Evolutionary conservation across 768 basidiomycete species (phyloP), one percentile per base, ranked within the genome.

Genomic region (Russula sp.): DNA sequence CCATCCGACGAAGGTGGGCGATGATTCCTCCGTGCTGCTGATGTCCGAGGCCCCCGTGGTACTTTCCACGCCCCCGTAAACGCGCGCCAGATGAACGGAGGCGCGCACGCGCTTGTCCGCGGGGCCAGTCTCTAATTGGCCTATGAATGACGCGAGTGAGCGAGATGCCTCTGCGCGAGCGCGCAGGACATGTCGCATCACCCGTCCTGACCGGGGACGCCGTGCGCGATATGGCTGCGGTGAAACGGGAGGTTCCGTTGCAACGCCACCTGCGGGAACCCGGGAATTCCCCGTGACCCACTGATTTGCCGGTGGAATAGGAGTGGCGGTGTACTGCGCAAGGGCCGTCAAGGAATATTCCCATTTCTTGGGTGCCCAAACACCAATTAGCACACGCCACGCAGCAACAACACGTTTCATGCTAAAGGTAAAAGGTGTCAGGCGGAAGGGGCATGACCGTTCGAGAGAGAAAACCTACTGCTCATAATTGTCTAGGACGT

Each of bases 371-470:
- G 95, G 94, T 0, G 83, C 82, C 97, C 97, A 98, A 14, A 98
- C 85, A 8, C 95, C 97, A 67, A 98, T 84, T 16, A 99, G 83
- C n/a, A 97, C 86, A 59, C 93, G 87, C 94, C 96, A 99, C n/a
- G 94, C 87, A 6, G 95, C 92, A 20, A 89, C 80, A 54, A 96
- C 82, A 48, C 90, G 90, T 75, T 94, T 96, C 55, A 86, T 84
- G 34, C 94, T 67, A 57, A 56, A 57, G 38, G 38, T 1, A 57
- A 65, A 44, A 63, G 26, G n/a, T 5, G 52, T 46, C 61, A 62
- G 62, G 63, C 56, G 57, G 53, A 62, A 18, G 54, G 62, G 30
- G 22, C 49, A 79, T 22, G 46, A 2, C 28, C 42, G 34, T 54
- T 36, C 44, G 28, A 38, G 14, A 54, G 46, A 51, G 51, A 26